These are phyloP conservation scores for Dendrobium nobile DNA, from an alignment of 106 monocot genomes.

Conservation along the genomic window DNA sequence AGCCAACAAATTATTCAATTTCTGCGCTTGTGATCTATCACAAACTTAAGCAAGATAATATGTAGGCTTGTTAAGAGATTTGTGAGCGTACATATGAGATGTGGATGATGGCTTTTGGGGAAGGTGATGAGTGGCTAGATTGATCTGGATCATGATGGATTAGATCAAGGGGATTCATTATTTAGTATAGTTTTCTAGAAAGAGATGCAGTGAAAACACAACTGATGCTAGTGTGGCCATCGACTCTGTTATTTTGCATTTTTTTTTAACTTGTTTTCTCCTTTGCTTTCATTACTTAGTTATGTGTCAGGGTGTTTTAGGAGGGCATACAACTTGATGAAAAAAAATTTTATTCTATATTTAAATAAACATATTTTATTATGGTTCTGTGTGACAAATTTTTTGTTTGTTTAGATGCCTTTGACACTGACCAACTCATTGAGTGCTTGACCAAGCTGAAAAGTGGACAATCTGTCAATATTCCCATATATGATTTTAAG, in stretches of 20 bases:
- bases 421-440: constrained; percentile 94
- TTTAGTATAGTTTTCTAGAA: neutral
- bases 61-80: neutral
- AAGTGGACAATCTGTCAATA: constrained; percentile 69
- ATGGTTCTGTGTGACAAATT: neutral
- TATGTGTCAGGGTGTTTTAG: neutral
- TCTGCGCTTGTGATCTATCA: too few species aligned
- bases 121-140: neutral
- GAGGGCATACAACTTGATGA: neutral
- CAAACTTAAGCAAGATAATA: neutral
- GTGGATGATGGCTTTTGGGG: neutral
- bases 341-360: neutral
- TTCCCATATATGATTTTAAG: constrained; percentile 98
- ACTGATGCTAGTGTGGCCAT: neutral
- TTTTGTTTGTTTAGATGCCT: constrained; percentile 65
- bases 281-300: neutral
- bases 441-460: constrained; percentile 80
- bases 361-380: neutral
- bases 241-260: neutral
- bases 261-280: neutral
- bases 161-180: neutral
- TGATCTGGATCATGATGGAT: neutral
- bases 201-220: neutral
- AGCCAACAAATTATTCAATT: too few species aligned
- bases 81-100: neutral